Base-by-base conservation (phyloP, 352 stramenopile genomes). In the Discostella stelligera region DNA sequence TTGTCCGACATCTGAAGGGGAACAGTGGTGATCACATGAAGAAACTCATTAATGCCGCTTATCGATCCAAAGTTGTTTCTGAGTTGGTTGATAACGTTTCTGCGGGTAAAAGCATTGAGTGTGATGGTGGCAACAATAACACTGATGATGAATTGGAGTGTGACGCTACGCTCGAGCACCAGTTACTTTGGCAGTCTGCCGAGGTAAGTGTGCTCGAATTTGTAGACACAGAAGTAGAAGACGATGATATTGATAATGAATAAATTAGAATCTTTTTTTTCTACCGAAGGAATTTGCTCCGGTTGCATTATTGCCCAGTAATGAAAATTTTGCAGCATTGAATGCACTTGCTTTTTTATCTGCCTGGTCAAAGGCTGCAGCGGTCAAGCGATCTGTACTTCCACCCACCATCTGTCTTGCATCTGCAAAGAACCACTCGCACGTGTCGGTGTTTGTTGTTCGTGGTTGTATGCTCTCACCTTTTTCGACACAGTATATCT, bases 361-460 rank as follows among this genome's bases (percentile, higher is more conserved):
- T 20, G 68, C 54, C 16, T 50, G 11, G 23, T 68, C 27, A 18
- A 49, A 76, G 32, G 41, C 27, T 44, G 7, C n/a, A n/a, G 20
- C 39, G 0, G 58, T 76, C 25, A 76, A 54, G 1, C 18, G 27
- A 5, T 60, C 60, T 10, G 55, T 76, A 23, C 68, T 76, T 6
- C 68, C 68, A 56, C 46, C 58, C 20, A 41, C 20, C 21, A 60
- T 71, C 39, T 76, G 68, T 30, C 58, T 21, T 20, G 44, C 48
- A 55, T 76, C 49, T 20, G 23, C 56, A 70, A 76, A 76, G 41
- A 61, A 50, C 2, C 49, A 49, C 44, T 70, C 44, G 20, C 59
- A n/a, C n/a, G 48, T 44, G 30, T 70, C 62, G 10, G 62, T 70
- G 32, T 59, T 59, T 25, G 48, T 32, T 41, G 2, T 41, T 49